phyloP scores from a whole-genome alignment of 1,284 basidiomycete species.

The Sparassis latifolia region DNA sequence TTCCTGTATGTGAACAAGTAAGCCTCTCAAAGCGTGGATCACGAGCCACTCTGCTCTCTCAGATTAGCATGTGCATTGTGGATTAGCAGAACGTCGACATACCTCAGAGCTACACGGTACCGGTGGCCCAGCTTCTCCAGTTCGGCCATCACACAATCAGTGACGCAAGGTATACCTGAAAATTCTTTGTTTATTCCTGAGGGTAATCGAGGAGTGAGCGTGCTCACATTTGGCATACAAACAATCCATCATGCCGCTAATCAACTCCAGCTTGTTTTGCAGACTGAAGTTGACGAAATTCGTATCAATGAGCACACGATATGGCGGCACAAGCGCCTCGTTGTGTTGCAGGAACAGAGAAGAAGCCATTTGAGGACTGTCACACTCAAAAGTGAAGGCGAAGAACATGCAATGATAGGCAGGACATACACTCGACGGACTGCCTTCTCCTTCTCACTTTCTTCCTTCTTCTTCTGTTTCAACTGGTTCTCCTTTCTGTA shows the following conservation, averaged over 20 bases:
- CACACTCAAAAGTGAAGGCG: conserved; percentile 3
- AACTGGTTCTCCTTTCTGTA: conserved; percentile 74
- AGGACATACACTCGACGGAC: conserved; percentile 61
- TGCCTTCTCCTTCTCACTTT: conserved; percentile 65
- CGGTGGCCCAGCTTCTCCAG: conserved; percentile 95
- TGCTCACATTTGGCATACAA: conserved; percentile 94
- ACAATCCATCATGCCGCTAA: conserved; percentile 99
- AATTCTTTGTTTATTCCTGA: conserved; percentile 1
- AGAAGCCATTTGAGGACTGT: conserved; percentile 76
- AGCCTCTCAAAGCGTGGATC: conserved; percentile 96
- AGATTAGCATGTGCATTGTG: conserved; percentile 3
- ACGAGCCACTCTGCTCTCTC: conserved; percentile 72
- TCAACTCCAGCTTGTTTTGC: conserved; percentile 96
- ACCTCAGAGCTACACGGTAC: conserved; percentile 92
- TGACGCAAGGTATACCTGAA: conserved; percentile 94
- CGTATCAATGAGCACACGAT: conserved; percentile 96
- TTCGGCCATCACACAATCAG: conserved; percentile 97
- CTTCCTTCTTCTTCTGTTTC: conserved; percentile 75
- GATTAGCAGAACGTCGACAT: conserved; percentile 16
- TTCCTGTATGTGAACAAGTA: conserved; percentile 88
- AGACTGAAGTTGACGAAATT: conserved; percentile 99
- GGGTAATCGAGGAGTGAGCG: neutral
- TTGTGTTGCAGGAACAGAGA: conserved; percentile 97
- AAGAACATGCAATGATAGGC: neutral
- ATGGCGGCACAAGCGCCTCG: conserved; percentile 92